Base-by-base conservation (phyloP, 768 basidiomycete species). In the Gloeopeniophorella convolvens region DNA sequence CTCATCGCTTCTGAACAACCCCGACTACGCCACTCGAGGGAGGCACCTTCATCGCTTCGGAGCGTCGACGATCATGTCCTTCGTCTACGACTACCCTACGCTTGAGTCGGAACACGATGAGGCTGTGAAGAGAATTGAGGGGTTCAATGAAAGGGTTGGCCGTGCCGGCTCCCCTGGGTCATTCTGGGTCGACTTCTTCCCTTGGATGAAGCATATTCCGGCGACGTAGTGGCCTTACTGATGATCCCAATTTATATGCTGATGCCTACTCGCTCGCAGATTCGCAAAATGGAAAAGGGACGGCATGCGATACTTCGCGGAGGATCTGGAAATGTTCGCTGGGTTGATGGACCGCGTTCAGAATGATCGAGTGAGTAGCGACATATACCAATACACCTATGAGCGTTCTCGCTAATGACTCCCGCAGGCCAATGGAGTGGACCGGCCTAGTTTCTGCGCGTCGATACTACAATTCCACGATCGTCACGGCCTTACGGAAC, bases 41-140 rank as follows among this genome's bases (percentile, higher is more conserved):
- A 54, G 62, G 3, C 65, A 69, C 45, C 37, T 68, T 16, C 30
- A 27, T 21, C 65, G 67, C 16, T 39, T 56, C 3, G 51, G 59
- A 1, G 56, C 68, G 3, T 68, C 67, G 1, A 41, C 37, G 1
- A 51, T 63, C 11, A 56, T 68, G 54, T 44, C 66, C 2, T 46
- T 60, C 13, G 41, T 59, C 1, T 68, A 68, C 46, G 58, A 51
- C 42, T 47, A 43, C 11, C 46, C 51, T n/a, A 53, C 51, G 1
- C 21, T 48, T 35, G 2, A 18, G 16, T 48, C 46, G 3, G 16
- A 37, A 6, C 28, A 39, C 6, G 51, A 53, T 10, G 20, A 24
- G 0, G 6, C 18, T 8, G 3, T 53, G 5, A 13, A 48, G 21
- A 15, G 12, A n/a, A 48, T 53, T 9, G 35, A 48, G 13, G 27